Percentiles rank a stretch among this genome's conserved stretches.
These are phyloP conservation scores for Geranium incanum DNA, from an alignment of 441 rosid genomes.

Conservation along the genomic window DNA sequence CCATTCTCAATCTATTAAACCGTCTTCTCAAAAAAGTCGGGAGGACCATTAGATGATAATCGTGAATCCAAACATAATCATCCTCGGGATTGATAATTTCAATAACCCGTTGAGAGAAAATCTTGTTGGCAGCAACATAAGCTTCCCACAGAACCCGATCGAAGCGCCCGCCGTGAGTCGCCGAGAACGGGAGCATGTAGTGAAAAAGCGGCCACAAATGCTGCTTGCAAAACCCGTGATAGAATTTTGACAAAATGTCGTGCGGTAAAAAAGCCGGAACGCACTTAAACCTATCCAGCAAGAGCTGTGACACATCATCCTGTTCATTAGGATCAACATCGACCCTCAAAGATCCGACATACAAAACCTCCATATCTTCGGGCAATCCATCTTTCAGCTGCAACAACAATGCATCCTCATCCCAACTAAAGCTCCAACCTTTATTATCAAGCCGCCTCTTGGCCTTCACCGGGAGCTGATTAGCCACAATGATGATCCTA, in stretches of 20 bases:
- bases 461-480: conserved; percentile 41
- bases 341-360: conserved; percentile 41
- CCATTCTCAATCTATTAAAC: conserved; percentile 43
- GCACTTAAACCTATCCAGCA: conserved; percentile 40
- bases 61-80: conserved; percentile 49
- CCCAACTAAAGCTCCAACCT: conserved; percentile 46
- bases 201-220: conserved; percentile 47
- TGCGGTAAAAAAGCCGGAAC: conserved; percentile 44
- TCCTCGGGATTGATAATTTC: conserved; percentile 46
- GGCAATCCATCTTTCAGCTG: conserved; percentile 27
- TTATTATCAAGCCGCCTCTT: conserved; percentile 29
- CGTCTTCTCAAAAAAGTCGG: conserved; percentile 45
- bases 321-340: conserved; percentile 36
- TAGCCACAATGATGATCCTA: conserved; percentile 44
- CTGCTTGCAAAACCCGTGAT: conserved; percentile 49
- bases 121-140: conserved; percentile 41
- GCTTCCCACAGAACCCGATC: conserved; percentile 51
- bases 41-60: conserved; percentile 50
- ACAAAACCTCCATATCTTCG: conserved; percentile 47
- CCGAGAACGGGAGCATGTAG: conserved; percentile 46
- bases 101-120: conserved; percentile 39
- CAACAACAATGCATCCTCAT: conserved; percentile 39
- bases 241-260: conserved; percentile 31
- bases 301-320: conserved; percentile 43
- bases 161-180: conserved; percentile 41